Evolutionary conservation across 2,329 filamentous ascomycete species (phyloP), one percentile per base, ranked within the genome.

Genomic region (Bipolaris gigantea): DNA sequence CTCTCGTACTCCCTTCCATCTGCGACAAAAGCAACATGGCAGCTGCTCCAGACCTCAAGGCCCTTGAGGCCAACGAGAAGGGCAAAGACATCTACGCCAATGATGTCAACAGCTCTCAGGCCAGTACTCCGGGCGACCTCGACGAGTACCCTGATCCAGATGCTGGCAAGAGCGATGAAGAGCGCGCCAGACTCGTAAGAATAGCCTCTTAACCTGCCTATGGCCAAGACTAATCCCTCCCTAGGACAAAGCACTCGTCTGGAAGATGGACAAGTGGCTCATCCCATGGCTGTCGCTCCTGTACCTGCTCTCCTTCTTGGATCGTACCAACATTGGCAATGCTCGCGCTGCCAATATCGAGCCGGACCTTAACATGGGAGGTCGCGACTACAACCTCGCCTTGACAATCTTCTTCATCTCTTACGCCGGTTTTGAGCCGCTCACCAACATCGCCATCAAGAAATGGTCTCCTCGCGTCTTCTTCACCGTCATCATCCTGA

Each of bases 341-440:
- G 77, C 68, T 49, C 69, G 70, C 52, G 71, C 77, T 33, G 70
- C 73, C 33, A 61, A 70, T 7, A 66, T 74, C 48, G 68, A 65
- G 38, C 48, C 32, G 11, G 59, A 63, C 18, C 57, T 71, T n/a
- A n/a, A 60, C 4, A 70, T 75, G 69, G 48, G 21, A 0, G 83
- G 83, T 2, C 84, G 87, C 50, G 79, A 87, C 60, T 89, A 89
- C 61, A 77, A 88, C 4, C 83, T 82, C 1, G 84, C 85, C 0
- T 66, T 89, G 46, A 89, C 85, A 1, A 73, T 89, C 2, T 89
- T 88, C 71, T 89, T 89, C 68, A 75, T 80, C 56, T 76, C 75
- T 1, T 80, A 80, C 56, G 76, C 77, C n/a, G 66, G 75, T 19
- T 74, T 79, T 41, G 78, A 80, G 63, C 76, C 72, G 3, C 82